phyloP scores from a whole-genome alignment of 768 basidiomycete species.

The Lactarius psammicola region DNA sequence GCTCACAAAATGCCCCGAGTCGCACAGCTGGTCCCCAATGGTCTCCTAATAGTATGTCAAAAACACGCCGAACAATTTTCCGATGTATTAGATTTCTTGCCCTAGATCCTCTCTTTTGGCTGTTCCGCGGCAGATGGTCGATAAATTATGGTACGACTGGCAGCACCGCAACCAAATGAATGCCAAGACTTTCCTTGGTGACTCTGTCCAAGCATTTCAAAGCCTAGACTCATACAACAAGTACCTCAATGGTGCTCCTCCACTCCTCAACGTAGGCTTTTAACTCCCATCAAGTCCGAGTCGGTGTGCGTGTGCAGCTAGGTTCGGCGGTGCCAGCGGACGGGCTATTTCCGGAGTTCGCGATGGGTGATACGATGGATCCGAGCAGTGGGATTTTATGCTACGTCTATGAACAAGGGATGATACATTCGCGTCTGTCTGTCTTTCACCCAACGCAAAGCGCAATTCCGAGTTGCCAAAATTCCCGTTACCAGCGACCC shows the following conservation, averaged over 20 bases:
- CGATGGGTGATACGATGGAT: conserved; percentile 34
- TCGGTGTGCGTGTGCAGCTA: conserved; percentile 26
- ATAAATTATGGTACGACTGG: conserved; percentile 42
- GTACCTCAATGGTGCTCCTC: conserved; percentile 34
- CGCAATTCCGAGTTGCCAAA: no score
- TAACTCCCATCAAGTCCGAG: background rate
- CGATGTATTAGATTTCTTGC: background rate
- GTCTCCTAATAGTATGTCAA: conserved; percentile 35
- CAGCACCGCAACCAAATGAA: conserved; percentile 33
- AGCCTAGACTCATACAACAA: conserved; percentile 28
- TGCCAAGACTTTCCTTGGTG: conserved; percentile 35
- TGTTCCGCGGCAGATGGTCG: conserved; percentile 36
- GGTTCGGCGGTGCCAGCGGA: conserved; percentile 34
- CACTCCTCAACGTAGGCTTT: conserved; percentile 31
- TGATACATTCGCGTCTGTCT: background rate
- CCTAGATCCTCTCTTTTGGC: conserved; percentile 39
- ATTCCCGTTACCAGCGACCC: no score
- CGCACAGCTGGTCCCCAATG: conserved; percentile 35
- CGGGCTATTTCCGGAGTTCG: conserved; percentile 32
- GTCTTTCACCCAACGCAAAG: no score
- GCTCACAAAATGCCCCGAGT: conserved; percentile 33
- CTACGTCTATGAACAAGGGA: conserved; percentile 37
- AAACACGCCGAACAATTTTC: background rate
- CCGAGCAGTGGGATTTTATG: conserved; percentile 38
- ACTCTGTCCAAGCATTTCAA: conserved; percentile 33